Conservation (phyloP, 306 rosid species). For the Lablab purpureus region DNA sequence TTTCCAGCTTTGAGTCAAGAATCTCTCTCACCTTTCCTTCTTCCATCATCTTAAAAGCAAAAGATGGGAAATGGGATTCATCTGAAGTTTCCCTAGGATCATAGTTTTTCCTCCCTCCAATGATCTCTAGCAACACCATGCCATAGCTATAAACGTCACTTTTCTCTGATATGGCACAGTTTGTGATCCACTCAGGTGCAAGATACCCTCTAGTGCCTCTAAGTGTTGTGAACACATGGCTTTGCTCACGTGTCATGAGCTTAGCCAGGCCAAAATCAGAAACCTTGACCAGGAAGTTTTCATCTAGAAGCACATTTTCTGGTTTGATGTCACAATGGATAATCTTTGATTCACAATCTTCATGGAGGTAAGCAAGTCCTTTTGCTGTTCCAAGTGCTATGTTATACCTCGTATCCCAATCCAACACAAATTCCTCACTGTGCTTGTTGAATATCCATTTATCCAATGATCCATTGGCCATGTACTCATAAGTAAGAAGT, state of each 20-base stretch:
- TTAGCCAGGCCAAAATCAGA: conserved; percentile 52
- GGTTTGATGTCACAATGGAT: conserved; percentile 50
- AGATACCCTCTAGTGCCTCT: conserved; percentile 50
- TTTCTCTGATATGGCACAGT: conserved; percentile 49
- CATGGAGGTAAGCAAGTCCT: conserved; percentile 46
- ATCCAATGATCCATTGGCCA: conserved; percentile 50
- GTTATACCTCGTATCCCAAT: conserved; percentile 43
- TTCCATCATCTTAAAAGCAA: conserved; percentile 48
- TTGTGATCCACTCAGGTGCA: conserved; percentile 54
- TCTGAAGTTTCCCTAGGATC: conserved; percentile 31
- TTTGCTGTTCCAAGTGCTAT: conserved; percentile 49
- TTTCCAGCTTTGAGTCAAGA: conserved; percentile 37
- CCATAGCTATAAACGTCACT: conserved; percentile 50
- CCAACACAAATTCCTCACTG: conserved; percentile 28
- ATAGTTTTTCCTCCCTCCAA: conserved; percentile 48
- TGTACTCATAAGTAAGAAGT: conserved; percentile 48
- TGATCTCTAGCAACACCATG: conserved; percentile 49
- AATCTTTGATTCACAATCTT: conserved; percentile 49
- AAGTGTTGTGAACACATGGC: conserved; percentile 49
- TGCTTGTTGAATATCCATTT: conserved; percentile 43
- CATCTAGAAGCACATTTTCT: conserved; percentile 50
- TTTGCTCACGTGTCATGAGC: conserved; percentile 51
- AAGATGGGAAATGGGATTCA: conserved; percentile 43
- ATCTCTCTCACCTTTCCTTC: conserved; percentile 43
- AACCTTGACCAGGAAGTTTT: conserved; percentile 44